phyloP scores from a whole-genome alignment of 495 filamentous ascomycete genomes.

The Xylona heveae region DNA sequence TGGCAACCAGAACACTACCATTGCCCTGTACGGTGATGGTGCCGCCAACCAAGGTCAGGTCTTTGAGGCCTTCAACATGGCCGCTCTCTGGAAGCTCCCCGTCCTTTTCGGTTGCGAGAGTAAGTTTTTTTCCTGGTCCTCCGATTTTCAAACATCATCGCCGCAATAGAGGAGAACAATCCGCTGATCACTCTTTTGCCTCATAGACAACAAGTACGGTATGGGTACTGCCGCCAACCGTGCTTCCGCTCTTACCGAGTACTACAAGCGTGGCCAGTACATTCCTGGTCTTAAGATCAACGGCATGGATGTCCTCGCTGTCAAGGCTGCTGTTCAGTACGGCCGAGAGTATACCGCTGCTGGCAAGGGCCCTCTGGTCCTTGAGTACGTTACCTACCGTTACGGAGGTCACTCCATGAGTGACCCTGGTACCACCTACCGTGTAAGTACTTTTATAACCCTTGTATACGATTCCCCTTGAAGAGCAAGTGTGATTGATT shows the following conservation, averaged over 20 bases:
- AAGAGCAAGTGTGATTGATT: not conserved
- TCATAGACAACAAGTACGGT: slow-evolving; percentile 95
- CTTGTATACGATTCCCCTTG: not conserved
- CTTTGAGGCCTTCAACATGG: slow-evolving; percentile 99
- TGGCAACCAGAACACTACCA: slow-evolving; percentile 58
- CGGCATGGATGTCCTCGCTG: slow-evolving; percentile 97
- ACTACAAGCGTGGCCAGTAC: slow-evolving; percentile 99
- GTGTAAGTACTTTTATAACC: slow-evolving; percentile 15
- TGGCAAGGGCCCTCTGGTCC: slow-evolving; percentile 79
- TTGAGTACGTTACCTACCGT: slow-evolving; percentile 98
- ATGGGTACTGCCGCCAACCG: slow-evolving; percentile 96
- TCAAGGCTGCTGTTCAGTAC: slow-evolving; percentile 87
- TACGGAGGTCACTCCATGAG: slow-evolving; percentile 99
- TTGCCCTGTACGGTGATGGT: slow-evolving; percentile 91
- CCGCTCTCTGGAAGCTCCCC: slow-evolving; percentile 94
- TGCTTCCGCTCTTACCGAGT: slow-evolving; percentile 87
- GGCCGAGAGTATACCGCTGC: slow-evolving; percentile 62
- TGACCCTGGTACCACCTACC: slow-evolving; percentile 96
- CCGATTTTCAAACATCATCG: not conserved
- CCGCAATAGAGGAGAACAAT: not conserved
- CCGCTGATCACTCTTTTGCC: slow-evolving; percentile 1
- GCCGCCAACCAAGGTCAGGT: slow-evolving; percentile 98
- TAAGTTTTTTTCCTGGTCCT: slow-evolving; percentile 23
- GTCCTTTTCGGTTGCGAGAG: slow-evolving; percentile 95
- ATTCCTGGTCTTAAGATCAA: slow-evolving; percentile 99